Evolutionary conservation across 1,139 yeast genomes (phyloP).

Genomic region (Scheffersomyces illinoinensis): DNA sequence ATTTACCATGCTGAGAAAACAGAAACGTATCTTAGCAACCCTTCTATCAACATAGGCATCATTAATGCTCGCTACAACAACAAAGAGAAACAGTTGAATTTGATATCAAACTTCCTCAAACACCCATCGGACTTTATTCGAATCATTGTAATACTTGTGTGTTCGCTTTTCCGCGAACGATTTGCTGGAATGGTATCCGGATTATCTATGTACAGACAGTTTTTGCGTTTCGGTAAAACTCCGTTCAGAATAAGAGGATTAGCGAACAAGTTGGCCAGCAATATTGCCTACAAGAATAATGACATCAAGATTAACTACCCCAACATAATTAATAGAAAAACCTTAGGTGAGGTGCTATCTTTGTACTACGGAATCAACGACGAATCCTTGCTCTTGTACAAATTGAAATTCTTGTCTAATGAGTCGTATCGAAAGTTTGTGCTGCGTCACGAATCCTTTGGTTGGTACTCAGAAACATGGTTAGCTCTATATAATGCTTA

Average conservation of each 20-base stretch:
- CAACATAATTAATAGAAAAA: slow-evolving; percentile 11
- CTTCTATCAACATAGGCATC: slow-evolving; percentile 27
- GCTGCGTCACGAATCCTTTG: slow-evolving; percentile 24
- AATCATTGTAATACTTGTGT: slow-evolving; percentile 32
- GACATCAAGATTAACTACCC: slow-evolving; percentile 10
- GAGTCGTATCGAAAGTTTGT: slow-evolving; percentile 12
- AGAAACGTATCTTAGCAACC: slow-evolving; percentile 38
- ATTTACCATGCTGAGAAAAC: slow-evolving; percentile 48
- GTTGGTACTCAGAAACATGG: slow-evolving; percentile 31
- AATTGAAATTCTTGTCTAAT: slow-evolving; percentile 18
- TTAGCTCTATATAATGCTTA: slow-evolving; percentile 24
- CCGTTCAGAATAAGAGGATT: slow-evolving; percentile 55
- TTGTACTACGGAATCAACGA: slow-evolving; percentile 25
- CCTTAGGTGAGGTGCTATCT: slow-evolving; percentile 20
- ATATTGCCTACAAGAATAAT: slow-evolving; percentile 9
- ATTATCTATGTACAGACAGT: slow-evolving; percentile 63
- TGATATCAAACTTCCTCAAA: slow-evolving; percentile 37
- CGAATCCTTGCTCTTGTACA: slow-evolving; percentile 22
- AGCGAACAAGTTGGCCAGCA: slow-evolving; percentile 18
- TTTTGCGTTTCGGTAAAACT: slow-evolving; percentile 69
- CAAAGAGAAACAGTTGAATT: slow-evolving; percentile 32
- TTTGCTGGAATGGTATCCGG: slow-evolving; percentile 49
- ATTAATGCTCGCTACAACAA: slow-evolving; percentile 36
- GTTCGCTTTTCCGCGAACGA: slow-evolving; percentile 37
- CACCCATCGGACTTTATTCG: slow-evolving; percentile 45